Evolutionary conservation across 208 protist genomes (phyloP).

Genomic region (Crithidia acanthocephali): DNA sequence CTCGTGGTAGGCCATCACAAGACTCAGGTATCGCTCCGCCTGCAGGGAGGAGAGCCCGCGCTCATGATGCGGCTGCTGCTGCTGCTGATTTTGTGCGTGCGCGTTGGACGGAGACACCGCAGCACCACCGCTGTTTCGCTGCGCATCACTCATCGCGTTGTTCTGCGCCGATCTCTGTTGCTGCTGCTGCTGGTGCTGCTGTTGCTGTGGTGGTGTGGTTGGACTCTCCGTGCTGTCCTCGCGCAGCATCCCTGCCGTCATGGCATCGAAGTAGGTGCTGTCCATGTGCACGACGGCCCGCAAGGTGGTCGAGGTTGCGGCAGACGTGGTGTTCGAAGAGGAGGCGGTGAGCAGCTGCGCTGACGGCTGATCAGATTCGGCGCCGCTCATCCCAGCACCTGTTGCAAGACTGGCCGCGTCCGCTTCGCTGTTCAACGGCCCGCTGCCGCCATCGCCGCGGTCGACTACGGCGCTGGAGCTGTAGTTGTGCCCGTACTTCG

Average conservation of each 20-base stretch:
- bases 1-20: constrained; percentile 70
- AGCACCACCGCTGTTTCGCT: background rate
- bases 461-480: background rate
- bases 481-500: background rate
- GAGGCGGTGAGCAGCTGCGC: background rate
- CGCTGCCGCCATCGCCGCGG: background rate
- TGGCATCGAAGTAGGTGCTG: constrained; percentile 20
- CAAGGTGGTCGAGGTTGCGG: background rate
- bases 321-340: constrained; percentile 8
- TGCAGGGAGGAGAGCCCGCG: constrained; percentile 10
- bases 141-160: background rate
- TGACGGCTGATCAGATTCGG: no score
- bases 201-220: background rate
- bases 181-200: constrained; percentile 1
- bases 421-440: no score
- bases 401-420: no score
- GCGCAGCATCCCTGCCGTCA: constrained; percentile 7
- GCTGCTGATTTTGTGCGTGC: background rate
- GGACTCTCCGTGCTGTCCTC: constrained; percentile 10
- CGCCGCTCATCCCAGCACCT: background rate
- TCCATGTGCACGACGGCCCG: constrained; percentile 19
- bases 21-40: constrained; percentile 60
- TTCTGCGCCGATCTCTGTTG: background rate
- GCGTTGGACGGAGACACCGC: no score
- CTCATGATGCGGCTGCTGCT: background rate